These are phyloP conservation scores for Fusarium odoratissimum DNA, from an alignment of 2,329 filamentous ascomycete species.

Conservation along the genomic window DNA sequence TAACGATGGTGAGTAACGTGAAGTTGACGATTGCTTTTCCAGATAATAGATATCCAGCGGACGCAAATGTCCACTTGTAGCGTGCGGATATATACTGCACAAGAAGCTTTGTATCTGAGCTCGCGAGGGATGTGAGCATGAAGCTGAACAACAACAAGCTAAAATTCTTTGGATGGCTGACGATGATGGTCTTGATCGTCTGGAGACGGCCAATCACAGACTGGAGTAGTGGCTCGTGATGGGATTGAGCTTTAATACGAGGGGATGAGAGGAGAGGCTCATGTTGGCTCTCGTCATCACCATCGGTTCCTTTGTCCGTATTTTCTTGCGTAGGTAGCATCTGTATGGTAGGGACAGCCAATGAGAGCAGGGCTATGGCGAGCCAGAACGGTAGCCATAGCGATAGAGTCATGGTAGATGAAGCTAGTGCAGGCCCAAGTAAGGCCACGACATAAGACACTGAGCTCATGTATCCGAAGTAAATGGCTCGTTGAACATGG, in stretches of 20 bases:
- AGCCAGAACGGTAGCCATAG: conserved; percentile 58
- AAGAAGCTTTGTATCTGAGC: conserved; percentile 63
- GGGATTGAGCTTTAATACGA: conserved; percentile 51
- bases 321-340: conserved; percentile 12
- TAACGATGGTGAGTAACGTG: conserved; percentile 54
- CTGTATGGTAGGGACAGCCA: conserved; percentile 32
- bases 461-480: conserved; percentile 63
- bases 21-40: conserved; percentile 62
- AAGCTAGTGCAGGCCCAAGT: conserved; percentile 59
- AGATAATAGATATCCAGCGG: conserved; percentile 61
- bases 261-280: conserved; percentile 55
- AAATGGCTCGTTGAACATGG: conserved; percentile 58
- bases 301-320: not conserved
- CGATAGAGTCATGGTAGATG: conserved; percentile 57
- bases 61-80: conserved; percentile 59
- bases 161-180: conserved; percentile 56
- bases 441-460: conserved; percentile 60
- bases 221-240: conserved; percentile 21
- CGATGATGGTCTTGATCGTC: conserved; percentile 50
- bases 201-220: conserved; percentile 37
- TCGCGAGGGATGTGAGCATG: conserved; percentile 61
- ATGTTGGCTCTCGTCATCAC: conserved; percentile 48
- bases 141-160: conserved; percentile 57
- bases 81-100: conserved; percentile 63
- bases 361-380: conserved; percentile 25